These are phyloP conservation scores for Hyparrhenia diplandra DNA, from an alignment of 176 grass and related monocot species.

Conservation along the genomic window DNA sequence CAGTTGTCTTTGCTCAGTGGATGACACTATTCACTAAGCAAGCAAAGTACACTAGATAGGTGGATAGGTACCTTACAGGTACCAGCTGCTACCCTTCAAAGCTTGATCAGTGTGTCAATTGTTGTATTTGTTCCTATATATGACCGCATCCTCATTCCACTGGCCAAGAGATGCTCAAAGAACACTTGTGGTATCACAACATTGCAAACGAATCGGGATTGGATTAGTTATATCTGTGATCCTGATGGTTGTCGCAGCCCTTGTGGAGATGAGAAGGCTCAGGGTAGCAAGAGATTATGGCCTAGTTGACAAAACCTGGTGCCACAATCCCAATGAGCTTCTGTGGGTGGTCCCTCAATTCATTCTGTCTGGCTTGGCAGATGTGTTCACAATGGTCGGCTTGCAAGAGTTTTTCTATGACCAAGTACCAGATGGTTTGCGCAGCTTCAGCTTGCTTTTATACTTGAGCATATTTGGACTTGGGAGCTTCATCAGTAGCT, in stretches of 20 bases:
- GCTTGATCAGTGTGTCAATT: constrained; percentile 34
- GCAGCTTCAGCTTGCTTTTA: constrained; percentile 49
- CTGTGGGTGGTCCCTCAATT: constrained; percentile 58
- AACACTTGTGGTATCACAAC: constrained; percentile 38
- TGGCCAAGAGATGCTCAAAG: constrained; percentile 27
- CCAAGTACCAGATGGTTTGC: constrained; percentile 49
- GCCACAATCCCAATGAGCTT: constrained; percentile 49
- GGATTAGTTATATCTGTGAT: constrained; percentile 40
- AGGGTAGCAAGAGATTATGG: constrained; percentile 37
- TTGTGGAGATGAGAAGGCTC: constrained; percentile 57
- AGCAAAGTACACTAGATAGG: constrained; percentile 58
- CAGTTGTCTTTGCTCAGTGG: constrained; percentile 47
- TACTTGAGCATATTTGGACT: constrained; percentile 50
- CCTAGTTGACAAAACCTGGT: constrained; percentile 37
- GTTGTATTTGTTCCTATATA: constrained; percentile 49
- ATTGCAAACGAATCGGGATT: constrained; percentile 54
- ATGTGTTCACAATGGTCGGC: constrained; percentile 48
- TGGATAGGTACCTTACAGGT: constrained; percentile 38
- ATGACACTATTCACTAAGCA: constrained; percentile 77
- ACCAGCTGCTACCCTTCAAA: constrained; percentile 59
- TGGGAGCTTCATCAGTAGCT: constrained; percentile 41
- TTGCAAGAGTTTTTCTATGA: constrained; percentile 70
- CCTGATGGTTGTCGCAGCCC: constrained; percentile 39
- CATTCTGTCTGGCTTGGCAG: constrained; percentile 33
- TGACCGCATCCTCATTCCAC: constrained; percentile 41